These are phyloP conservation scores for Pseudogymnoascus sp. DNA, from an alignment of 2,329 filamentous ascomycete genomes.

Conservation along the genomic window DNA sequence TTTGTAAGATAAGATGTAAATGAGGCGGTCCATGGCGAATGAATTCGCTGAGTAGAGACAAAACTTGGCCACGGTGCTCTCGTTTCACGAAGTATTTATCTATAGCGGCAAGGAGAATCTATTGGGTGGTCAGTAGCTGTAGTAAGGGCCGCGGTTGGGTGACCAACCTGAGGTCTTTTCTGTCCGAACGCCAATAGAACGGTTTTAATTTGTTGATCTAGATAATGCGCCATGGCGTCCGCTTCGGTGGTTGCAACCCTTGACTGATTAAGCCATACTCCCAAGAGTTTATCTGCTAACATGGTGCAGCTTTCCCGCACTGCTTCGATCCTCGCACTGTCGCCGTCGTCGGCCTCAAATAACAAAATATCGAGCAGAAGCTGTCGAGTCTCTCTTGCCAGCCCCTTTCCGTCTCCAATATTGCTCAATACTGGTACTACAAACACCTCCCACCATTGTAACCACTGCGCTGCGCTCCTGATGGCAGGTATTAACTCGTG, in stretches of 20 bases:
- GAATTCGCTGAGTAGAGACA: constrained; percentile 64
- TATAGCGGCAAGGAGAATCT: constrained; percentile 60
- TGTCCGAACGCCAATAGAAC: constrained; percentile 44
- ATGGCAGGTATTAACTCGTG: constrained; percentile 57
- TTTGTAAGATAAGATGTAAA: constrained; percentile 64
- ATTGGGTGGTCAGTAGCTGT: constrained; percentile 19
- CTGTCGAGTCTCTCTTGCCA: constrained; percentile 57
- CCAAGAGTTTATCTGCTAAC: constrained; percentile 50
- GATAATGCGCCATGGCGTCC: constrained; percentile 39
- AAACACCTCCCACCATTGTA: constrained; percentile 65
- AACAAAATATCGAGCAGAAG: constrained; percentile 57
- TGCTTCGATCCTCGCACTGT: constrained; percentile 36
- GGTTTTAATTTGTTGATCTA: constrained; percentile 38
- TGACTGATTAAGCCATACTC: constrained; percentile 47
- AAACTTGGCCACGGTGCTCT: constrained; percentile 53
- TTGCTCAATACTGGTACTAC: constrained; percentile 49
- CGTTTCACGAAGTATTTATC: constrained; percentile 59
- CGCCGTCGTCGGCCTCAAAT: constrained; percentile 51
- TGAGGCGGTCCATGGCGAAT: constrained; percentile 72
- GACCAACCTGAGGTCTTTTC: constrained; percentile 53
- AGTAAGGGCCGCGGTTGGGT: constrained; percentile 5
- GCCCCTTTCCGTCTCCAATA: constrained; percentile 52
- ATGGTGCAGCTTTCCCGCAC: constrained; percentile 37
- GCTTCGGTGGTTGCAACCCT: constrained; percentile 31
- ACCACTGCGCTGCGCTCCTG: constrained; percentile 51